Conservation (phyloP, 768 basidiomycete genomes). For the Leccinellum rugosiceps region DNA sequence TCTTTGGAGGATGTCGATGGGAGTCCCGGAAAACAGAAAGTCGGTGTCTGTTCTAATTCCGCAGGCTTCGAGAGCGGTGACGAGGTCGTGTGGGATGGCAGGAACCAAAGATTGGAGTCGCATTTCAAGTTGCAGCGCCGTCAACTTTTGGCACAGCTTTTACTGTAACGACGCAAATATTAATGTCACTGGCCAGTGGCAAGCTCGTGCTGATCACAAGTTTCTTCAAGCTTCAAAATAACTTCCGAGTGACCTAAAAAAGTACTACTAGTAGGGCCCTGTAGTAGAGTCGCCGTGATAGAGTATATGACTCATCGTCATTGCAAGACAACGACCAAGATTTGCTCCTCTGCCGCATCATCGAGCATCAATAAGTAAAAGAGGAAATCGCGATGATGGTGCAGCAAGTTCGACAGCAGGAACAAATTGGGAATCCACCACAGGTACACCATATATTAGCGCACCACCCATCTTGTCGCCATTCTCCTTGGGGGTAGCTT, state of each 20-base stretch:
- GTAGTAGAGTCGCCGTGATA: slow-evolving; percentile 16
- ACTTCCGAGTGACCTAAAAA: not conserved
- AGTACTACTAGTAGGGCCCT: no score
- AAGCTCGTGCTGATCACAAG: not conserved
- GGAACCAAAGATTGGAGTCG: slow-evolving; percentile 28
- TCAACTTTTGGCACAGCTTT: no score
- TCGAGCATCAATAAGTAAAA: slow-evolving; percentile 56
- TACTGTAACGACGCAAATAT: no score
- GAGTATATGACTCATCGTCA: slow-evolving; percentile 20
- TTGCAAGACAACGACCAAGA: slow-evolving; percentile 8
- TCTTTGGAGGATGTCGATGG: slow-evolving; percentile 47
- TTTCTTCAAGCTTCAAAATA: not conserved
- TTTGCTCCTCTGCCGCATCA: slow-evolving; percentile 6
- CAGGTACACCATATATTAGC: slow-evolving; percentile 52
- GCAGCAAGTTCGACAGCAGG: slow-evolving; percentile 64
- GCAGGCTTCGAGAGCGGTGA: slow-evolving; percentile 43
- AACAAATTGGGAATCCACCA: slow-evolving; percentile 51
- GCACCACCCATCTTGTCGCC: slow-evolving; percentile 42
- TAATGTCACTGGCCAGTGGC: no score
- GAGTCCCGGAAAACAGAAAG: slow-evolving; percentile 48
- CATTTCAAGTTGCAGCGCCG: slow-evolving; percentile 3
- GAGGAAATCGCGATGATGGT: slow-evolving; percentile 70
- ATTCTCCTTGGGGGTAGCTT: slow-evolving; percentile 17
- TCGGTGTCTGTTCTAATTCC: slow-evolving; percentile 58
- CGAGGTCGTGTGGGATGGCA: slow-evolving; percentile 41